Base-by-base conservation (phyloP, 2,329 filamentous ascomycete genomes). In the Sphaerulina vaccinii region DNA sequence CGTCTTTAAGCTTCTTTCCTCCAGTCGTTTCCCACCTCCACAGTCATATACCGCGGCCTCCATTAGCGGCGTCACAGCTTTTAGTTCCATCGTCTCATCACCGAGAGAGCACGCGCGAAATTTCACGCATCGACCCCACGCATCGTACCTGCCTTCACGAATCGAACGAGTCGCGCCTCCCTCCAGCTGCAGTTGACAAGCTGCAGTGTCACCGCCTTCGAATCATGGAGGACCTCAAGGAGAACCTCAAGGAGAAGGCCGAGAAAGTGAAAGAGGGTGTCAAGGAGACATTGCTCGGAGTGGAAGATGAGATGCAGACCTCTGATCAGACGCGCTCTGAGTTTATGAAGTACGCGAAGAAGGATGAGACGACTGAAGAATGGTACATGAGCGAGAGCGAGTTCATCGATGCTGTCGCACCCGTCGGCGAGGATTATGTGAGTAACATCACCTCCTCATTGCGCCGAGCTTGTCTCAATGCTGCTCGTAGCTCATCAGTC, bases 341-440 rank as follows among this genome's bases (percentile, higher is more conserved):
- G 57, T 99, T 97, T 73, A 73, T 84, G 63, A 81, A 81, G 67
- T 79, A 91, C 76, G 89, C 93, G 35, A 74, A 80, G 66, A 87
- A 86, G 70, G 89, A 95, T 66, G 77, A 85, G 55, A 78, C 83
- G 62, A 80, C 84, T 8, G 91, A 87, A 52, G 89, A 96, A 65
- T 77, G 84, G 51, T 90, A 81, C 68, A 87, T 99, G 82, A 84
- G 81, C 39, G 82, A 87, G 56, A 83, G 91, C n/a, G 83, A 95
- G 69, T 99, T 99, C 71, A 83, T 96, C 64, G 79, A 91, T 66
- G 92, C 92, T 22, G 84, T 99, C 74, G 91, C 90, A 62, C 93
- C 93, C 4, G 79, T 81, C 41, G 79, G 84, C 54, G 90, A 96
- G 73, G 90, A 97, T 75, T 97, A 93, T 74, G 92, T 96, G 57